Base-by-base conservation (phyloP, 805 yeast species). In the Candida oleophila region DNA sequence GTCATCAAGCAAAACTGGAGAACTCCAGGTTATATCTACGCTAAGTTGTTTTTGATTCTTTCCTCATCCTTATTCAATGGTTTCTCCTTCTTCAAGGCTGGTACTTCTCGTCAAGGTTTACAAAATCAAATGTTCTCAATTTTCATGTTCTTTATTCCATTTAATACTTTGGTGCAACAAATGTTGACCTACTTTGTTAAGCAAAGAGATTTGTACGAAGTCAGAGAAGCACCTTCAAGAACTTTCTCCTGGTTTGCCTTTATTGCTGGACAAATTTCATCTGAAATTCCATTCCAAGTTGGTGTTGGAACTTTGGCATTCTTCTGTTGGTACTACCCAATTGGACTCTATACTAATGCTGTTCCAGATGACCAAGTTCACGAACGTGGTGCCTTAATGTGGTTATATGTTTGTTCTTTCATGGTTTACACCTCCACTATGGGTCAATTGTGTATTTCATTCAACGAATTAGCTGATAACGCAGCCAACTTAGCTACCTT, bases 71-170 rank as follows among this genome's bases (percentile, higher is more conserved):
- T 87, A 15, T 82, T 84, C 60, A 77, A 83, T 51, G 95, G 96
- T 38, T 87, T 87, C 63, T 71, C 81, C 0, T 87, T 82, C 66
- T 83, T 78, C 66, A 83, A 82, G 49, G 86, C 89, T 32, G 63
- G 61, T 46, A 74, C 74, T 8, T 76, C 89, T 12, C 60, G 74
- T 40, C 89, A 69, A 66, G 76, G 74, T 34, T 61, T 71, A 56
- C 96, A 89, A 64, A 87, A 88, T 65, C 94, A 76, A 50, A 70
- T 78, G 71, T 73, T 77, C 46, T 65, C 81, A 25, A 66, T 75
- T 39, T 78, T 78, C 62, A 75, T 73, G 74, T 64, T 63, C 44
- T 55, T 65, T 46, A 64, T 73, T 44, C 69, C 69, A 21, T 68
- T 70, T 52, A 59, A 62, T 40, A 69, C 77, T 8, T 50, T 73